Conservation (phyloP, 2,329 filamentous ascomycete species). For the Trichoderma koningii region DNA sequence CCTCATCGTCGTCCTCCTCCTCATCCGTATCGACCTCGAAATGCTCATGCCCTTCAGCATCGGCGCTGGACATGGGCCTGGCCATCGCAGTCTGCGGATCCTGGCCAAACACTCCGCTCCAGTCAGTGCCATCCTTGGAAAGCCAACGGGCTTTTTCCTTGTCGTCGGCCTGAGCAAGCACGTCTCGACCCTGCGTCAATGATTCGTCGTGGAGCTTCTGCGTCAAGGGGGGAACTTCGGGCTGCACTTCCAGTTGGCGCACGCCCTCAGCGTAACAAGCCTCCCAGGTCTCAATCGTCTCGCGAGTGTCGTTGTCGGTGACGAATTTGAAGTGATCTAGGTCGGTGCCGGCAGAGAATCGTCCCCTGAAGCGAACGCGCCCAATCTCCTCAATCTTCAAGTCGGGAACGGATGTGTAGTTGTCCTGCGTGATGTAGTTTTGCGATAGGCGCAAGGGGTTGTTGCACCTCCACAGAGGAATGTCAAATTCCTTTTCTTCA, state of each 20-base stretch:
- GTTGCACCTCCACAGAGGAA: constrained; percentile 88
- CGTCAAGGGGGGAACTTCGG: constrained; percentile 71
- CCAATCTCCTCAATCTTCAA: constrained; percentile 79
- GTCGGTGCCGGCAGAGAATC: constrained; percentile 89
- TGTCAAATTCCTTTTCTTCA: constrained; percentile 72
- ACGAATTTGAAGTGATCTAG: constrained; percentile 82
- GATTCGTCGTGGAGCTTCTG: constrained; percentile 80
- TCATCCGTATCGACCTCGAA: constrained; percentile 42
- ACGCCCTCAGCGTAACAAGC: constrained; percentile 88
- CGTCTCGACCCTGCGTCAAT: constrained; percentile 75
- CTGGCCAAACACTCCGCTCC: constrained; percentile 81
- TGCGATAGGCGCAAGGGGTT: constrained; percentile 77
- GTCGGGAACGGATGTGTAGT: constrained; percentile 68
- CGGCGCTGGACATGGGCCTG: constrained; percentile 34
- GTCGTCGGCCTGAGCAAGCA: constrained; percentile 70
- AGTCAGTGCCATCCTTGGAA: constrained; percentile 77
- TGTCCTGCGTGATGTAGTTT: constrained; percentile 86
- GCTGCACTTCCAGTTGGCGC: constrained; percentile 66
- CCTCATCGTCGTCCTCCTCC: constrained; percentile 39
- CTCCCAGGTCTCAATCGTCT: constrained; percentile 95
- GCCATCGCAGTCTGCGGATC: constrained; percentile 62
- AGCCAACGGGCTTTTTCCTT: constrained; percentile 79
- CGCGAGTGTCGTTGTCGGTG: constrained; percentile 81
- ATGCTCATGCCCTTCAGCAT: constrained; percentile 46
- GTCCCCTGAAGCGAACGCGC: constrained; percentile 74